phyloP scores from a whole-genome alignment of 306 rosid genomes.

The Mucuna pruriens region DNA sequence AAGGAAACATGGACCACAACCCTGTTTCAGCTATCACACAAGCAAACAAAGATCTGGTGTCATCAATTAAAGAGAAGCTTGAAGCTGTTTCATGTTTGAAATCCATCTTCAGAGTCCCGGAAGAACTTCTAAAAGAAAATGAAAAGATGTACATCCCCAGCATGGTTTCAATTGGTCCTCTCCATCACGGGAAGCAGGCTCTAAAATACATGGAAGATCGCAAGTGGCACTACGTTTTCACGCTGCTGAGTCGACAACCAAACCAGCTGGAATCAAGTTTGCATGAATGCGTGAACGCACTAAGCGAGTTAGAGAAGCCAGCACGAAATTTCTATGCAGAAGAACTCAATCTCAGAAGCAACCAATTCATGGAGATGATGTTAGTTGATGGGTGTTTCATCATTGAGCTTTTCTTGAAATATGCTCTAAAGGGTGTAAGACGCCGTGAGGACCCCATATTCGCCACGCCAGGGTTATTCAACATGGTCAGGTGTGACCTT shows the following conservation, averaged over 20 bases:
- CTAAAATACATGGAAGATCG: slow-evolving; percentile 16
- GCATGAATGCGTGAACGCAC: background rate
- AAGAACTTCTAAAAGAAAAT: background rate
- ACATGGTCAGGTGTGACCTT: background rate
- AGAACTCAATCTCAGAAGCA: background rate
- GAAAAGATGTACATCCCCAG: background rate
- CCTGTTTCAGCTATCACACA: background rate
- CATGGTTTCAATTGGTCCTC: slow-evolving; percentile 22
- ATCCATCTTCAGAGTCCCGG: slow-evolving; percentile 10
- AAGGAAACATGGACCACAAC: slow-evolving; percentile 1
- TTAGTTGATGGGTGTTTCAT: slow-evolving; percentile 22
- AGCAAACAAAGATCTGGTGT: background rate
- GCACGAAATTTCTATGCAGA: background rate
- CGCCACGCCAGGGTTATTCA: background rate
- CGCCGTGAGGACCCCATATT: background rate
- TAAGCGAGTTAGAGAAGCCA: background rate
- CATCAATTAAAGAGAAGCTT: slow-evolving; percentile 17
- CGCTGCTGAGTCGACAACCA: background rate
- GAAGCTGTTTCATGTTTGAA: background rate
- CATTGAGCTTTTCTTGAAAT: slow-evolving; percentile 20
- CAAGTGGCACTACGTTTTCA: slow-evolving; percentile 16
- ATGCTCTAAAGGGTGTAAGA: background rate
- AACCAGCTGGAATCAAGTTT: background rate
- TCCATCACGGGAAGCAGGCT: slow-evolving; percentile 9
- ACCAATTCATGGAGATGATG: slow-evolving; percentile 9